These are phyloP conservation scores for Beauveria asiatica DNA, from an alignment of 2,329 filamentous ascomycete genomes.

Conservation along the genomic window DNA sequence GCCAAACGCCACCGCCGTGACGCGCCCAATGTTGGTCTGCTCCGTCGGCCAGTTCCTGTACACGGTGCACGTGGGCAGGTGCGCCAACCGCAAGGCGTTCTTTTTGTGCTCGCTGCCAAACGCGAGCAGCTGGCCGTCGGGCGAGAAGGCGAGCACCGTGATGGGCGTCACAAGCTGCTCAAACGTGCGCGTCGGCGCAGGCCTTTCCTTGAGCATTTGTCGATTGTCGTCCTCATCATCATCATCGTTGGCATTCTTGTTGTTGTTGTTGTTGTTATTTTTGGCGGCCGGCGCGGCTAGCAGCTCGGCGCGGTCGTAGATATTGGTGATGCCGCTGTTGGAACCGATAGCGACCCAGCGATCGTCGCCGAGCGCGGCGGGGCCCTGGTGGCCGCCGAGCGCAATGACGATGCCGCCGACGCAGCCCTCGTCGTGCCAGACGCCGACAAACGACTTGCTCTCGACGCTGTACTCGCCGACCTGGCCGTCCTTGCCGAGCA, in stretches of 20 bases:
- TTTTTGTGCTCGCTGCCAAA: constrained; percentile 83
- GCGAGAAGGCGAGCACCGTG: constrained; percentile 70
- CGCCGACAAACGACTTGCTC: constrained; percentile 59
- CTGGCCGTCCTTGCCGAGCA: constrained; percentile 79
- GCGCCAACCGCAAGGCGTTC: constrained; percentile 78
- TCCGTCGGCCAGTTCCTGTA: constrained; percentile 96
- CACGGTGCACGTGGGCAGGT: constrained; percentile 85
- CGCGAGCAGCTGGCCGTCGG: constrained; percentile 81
- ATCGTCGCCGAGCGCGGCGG: constrained; percentile 60
- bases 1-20: constrained; percentile 66
- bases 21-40: constrained; percentile 76
- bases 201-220: constrained; percentile 52
- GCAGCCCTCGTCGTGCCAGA: constrained; percentile 87
- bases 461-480: constrained; percentile 80
- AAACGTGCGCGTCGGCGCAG: constrained; percentile 63
- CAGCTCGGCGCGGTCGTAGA: constrained; percentile 76
- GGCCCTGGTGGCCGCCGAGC: constrained; percentile 62
- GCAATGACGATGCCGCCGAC: constrained; percentile 76
- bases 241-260: no score
- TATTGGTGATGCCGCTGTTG: constrained; percentile 79
- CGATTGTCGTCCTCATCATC: constrained; percentile 19
- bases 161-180: constrained; percentile 85
- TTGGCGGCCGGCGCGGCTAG: constrained; percentile 25
- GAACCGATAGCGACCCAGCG: constrained; percentile 86
- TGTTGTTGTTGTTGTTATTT: background rate